Conservation (phyloP, 805 yeast genomes). For the Wickerhamomyces canadensis region DNA sequence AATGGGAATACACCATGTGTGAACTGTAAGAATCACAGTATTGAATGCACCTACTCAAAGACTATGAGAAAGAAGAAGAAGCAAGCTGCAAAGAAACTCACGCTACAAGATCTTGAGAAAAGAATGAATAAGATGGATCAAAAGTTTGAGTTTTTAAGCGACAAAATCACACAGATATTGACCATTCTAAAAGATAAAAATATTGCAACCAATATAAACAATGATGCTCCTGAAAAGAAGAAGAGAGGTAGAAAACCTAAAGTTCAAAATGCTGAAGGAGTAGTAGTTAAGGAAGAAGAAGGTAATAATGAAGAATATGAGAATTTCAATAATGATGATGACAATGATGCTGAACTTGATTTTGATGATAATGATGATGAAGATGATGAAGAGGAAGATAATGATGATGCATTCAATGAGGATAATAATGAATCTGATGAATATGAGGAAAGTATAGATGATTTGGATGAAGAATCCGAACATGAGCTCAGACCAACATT, state of each 20-base stretch:
- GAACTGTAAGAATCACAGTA: constrained; percentile 80
- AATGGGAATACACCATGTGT: constrained; percentile 48
- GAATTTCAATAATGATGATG: background rate
- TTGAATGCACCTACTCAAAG: constrained; percentile 64
- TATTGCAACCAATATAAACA: no score
- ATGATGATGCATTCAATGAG: background rate
- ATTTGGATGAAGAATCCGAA: background rate
- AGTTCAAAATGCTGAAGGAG: background rate
- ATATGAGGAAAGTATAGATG: background rate
- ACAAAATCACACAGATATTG: constrained; percentile 11
- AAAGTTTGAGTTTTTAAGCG: constrained; percentile 11
- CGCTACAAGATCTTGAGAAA: constrained; percentile 21
- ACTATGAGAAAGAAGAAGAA: constrained; percentile 19
- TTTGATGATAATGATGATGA: background rate
- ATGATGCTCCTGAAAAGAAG: no score
- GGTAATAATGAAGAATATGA: background rate
- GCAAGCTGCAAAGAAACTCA: constrained; percentile 13
- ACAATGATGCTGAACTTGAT: background rate
- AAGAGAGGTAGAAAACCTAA: background rate
- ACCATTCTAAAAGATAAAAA: constrained; percentile 6
- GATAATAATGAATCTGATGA: background rate
- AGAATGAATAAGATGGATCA: constrained; percentile 16
- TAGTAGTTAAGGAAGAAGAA: background rate
- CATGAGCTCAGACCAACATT: background rate
- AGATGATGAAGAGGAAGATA: background rate